Percentiles rank a stretch among this genome's conserved stretches.
phyloP scores from a whole-genome alignment of 345 rosid species.

The Lumnitzera racemosa region DNA sequence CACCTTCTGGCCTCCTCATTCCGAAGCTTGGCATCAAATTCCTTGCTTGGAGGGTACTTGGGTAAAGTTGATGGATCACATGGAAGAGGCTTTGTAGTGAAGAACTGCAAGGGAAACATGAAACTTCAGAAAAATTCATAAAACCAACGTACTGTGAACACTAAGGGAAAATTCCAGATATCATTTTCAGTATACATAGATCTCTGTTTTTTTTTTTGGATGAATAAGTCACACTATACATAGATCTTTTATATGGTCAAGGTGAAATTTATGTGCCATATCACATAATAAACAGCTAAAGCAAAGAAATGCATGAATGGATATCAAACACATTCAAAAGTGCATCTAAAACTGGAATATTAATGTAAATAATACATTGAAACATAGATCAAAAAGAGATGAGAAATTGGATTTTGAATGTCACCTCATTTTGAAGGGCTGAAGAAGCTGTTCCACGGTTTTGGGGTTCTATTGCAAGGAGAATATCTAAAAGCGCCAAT shows the following conservation, averaged over 20 bases:
- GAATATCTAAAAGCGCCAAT: conserved; percentile 30
- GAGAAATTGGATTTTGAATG: neutral
- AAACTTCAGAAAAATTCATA: neutral
- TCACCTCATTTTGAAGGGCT: conserved; percentile 44
- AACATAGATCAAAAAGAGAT: conserved; percentile 2
- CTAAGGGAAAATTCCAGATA: neutral
- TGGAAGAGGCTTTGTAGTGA: conserved; percentile 40
- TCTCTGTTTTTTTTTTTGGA: no score
- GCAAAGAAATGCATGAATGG: no score
- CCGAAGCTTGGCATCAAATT: conserved; percentile 36
- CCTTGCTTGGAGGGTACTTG: conserved; percentile 47
- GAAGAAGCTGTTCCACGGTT: conserved; percentile 34
- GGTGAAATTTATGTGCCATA: no score
- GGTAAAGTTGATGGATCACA: conserved; percentile 48
- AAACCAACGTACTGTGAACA: neutral
- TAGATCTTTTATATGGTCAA: no score
- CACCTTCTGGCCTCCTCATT: conserved; percentile 41
- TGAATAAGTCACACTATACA: no score
- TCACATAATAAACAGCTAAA: no score
- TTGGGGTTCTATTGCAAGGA: conserved; percentile 45
- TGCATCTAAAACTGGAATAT: neutral
- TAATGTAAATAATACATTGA: neutral
- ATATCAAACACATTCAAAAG: no score
- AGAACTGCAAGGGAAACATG: conserved; percentile 26
- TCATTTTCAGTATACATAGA: no score